Conservation (phyloP, 2,329 filamentous ascomycete species). For the Penicillium frequentans region DNA sequence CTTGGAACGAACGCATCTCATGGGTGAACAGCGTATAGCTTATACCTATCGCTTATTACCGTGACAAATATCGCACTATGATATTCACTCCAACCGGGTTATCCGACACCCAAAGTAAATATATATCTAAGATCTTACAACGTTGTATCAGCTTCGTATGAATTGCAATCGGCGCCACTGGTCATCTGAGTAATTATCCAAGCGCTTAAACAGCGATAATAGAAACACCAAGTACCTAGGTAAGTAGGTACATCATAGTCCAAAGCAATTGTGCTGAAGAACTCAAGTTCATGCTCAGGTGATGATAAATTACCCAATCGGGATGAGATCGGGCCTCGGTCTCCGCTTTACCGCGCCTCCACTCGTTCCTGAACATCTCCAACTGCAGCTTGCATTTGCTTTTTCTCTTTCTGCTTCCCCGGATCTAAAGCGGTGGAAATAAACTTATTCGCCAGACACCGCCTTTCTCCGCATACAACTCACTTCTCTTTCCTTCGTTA, state of each 20-base stretch:
- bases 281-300: neutral
- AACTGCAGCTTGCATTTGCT: neutral
- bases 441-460: neutral
- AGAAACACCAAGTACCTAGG: too few species aligned
- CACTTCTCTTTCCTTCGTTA: conserved; percentile 57
- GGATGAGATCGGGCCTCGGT: neutral
- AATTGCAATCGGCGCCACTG: too few species aligned
- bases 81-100: too few species aligned
- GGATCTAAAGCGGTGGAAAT: neutral
- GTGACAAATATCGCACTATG: too few species aligned
- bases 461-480: conserved; percentile 54
- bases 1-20: too few species aligned
- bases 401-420: neutral
- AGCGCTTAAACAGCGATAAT: too few species aligned
- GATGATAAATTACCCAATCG: neutral
- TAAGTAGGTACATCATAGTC: neutral
- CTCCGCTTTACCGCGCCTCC: neutral
- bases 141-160: too few species aligned
- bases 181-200: too few species aligned
- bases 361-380: neutral
- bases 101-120: too few species aligned
- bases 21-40: too few species aligned
- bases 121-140: too few species aligned
- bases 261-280: neutral
- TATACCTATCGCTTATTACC: too few species aligned